Conservation (phyloP, 331 rosid species). For the Arachis monticola region DNA sequence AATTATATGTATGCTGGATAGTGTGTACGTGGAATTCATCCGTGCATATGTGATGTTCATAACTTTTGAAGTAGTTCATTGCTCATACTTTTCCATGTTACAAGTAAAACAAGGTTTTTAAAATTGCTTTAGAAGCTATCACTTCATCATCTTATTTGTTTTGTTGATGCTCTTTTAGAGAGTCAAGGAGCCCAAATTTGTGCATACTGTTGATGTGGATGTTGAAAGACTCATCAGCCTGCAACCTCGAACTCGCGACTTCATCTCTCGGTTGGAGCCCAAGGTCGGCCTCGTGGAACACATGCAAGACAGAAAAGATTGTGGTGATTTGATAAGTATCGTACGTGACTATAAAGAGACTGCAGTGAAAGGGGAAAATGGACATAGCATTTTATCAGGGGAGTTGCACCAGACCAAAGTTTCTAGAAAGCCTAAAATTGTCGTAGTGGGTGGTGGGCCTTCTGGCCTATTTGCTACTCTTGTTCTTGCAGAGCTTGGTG, state of each 20-base stretch:
- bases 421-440: conserved; percentile 70
- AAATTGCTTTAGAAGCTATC: conserved; percentile 4
- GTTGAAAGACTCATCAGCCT: conserved; percentile 66
- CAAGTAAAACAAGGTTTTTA: conserved; percentile 2
- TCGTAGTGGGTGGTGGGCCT: conserved; percentile 89
- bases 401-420: conserved; percentile 29
- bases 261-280: conserved; percentile 79
- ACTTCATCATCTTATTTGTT: conserved; percentile 34
- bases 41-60: neutral
- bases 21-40: neutral
- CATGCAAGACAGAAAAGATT: conserved; percentile 48
- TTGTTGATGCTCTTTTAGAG: conserved; percentile 49
- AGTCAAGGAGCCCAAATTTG: conserved; percentile 86
- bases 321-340: conserved; percentile 65
- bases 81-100: conserved; percentile 19
- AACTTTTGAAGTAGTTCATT: conserved; percentile 11
- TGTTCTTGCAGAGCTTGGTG: conserved; percentile 93
- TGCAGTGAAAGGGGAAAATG: conserved; percentile 41
- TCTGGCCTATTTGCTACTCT: conserved; percentile 90
- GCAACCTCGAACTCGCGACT: conserved; percentile 88
- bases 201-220: conserved; percentile 92
- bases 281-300: conserved; percentile 84
- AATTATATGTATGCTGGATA: neutral
- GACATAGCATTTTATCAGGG: conserved; percentile 40
- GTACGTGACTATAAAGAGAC: conserved; percentile 52